Percentiles rank a stretch among this genome's conserved stretches.
These are phyloP conservation scores for Alternaria conjuncta DNA, from an alignment of 2,329 filamentous ascomycete genomes.

Conservation along the genomic window DNA sequence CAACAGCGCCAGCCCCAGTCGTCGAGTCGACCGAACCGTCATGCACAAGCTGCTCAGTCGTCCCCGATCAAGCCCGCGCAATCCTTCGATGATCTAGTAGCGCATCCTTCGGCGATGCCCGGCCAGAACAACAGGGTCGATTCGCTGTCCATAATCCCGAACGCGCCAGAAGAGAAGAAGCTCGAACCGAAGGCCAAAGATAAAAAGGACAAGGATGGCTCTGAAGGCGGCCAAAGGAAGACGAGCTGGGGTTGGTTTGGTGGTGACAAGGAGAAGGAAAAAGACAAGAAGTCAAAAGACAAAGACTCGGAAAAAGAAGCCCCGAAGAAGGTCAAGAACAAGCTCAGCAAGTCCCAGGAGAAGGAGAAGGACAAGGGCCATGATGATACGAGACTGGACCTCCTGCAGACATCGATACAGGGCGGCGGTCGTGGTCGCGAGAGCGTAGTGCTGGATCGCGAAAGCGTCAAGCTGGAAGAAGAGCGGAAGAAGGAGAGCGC, in stretches of 20 bases:
- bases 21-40: slow-evolving; percentile 32
- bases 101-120: slow-evolving; percentile 71
- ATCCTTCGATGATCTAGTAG: slow-evolving; percentile 69
- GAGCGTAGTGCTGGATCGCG: slow-evolving; percentile 82
- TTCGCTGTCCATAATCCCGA: slow-evolving; percentile 80
- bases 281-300: slow-evolving; percentile 65
- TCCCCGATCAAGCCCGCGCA: slow-evolving; percentile 53
- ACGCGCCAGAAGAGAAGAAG: slow-evolving; percentile 72
- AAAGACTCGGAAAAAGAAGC: slow-evolving; percentile 49
- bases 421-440: slow-evolving; percentile 69
- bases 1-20: slow-evolving; percentile 32
- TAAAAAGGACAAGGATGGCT: slow-evolving; percentile 74
- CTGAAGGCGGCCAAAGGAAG: slow-evolving; percentile 70
- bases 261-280: slow-evolving; percentile 71
- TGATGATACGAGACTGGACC: slow-evolving; percentile 83
- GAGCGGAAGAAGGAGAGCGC: slow-evolving; percentile 82
- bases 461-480: slow-evolving; percentile 75
- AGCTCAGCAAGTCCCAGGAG: slow-evolving; percentile 67
- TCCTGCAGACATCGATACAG: slow-evolving; percentile 88
- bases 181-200: slow-evolving; percentile 73
- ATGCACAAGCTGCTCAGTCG: slow-evolving; percentile 38
- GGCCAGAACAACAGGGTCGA: slow-evolving; percentile 75
- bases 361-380: slow-evolving; percentile 62
- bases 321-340: slow-evolving; percentile 61
- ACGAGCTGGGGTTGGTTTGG: slow-evolving; percentile 83